Percentiles rank a stretch among this genome's conserved stretches.
Conservation (phyloP, 2,329 filamentous ascomycete genomes). For the Microsporum ferrugineum region DNA sequence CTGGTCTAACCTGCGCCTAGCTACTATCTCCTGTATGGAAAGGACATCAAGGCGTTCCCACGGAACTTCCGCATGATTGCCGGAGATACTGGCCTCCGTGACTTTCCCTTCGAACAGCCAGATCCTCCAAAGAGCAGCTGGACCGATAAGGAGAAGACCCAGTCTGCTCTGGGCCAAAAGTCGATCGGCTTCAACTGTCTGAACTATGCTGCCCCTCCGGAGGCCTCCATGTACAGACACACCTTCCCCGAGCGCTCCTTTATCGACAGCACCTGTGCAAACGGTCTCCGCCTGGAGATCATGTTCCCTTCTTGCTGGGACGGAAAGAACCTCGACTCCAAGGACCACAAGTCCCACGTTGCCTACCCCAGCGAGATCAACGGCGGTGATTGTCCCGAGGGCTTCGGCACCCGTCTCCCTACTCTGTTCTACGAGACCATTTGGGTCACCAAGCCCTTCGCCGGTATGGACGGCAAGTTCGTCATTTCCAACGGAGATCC, state of each 20-base stretch:
- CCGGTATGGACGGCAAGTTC: constrained; percentile 54
- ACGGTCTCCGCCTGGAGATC: constrained; percentile 71
- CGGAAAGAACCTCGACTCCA: constrained; percentile 48
- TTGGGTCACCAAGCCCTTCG: constrained; percentile 60
- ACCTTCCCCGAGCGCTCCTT: constrained; percentile 67
- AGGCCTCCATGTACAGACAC: constrained; percentile 70
- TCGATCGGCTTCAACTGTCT: constrained; percentile 92
- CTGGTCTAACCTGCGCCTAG: constrained; percentile 31
- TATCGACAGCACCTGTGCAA: constrained; percentile 67
- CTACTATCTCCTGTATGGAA: constrained; percentile 72
- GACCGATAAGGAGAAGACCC: constrained; percentile 53
- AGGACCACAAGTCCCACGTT: constrained; percentile 53
- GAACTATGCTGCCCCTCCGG: constrained; percentile 57
- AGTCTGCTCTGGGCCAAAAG: constrained; percentile 61
- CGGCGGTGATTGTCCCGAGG: constrained; percentile 61
- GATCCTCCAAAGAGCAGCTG: constrained; percentile 60
- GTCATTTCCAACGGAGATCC: constrained; percentile 67
- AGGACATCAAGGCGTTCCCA: constrained; percentile 60
- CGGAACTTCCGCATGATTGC: constrained; percentile 70
- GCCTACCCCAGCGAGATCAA: constrained; percentile 69
- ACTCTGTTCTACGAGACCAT: constrained; percentile 80
- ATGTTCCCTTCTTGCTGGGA: constrained; percentile 91
- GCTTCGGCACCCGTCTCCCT: constrained; percentile 55
- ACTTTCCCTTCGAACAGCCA: constrained; percentile 58
- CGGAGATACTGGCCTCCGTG: constrained; percentile 56